Percentiles rank a stretch among this genome's conserved stretches.
phyloP scores from a whole-genome alignment of 2,329 filamentous ascomycete genomes.

The Seiridium cupressi region DNA sequence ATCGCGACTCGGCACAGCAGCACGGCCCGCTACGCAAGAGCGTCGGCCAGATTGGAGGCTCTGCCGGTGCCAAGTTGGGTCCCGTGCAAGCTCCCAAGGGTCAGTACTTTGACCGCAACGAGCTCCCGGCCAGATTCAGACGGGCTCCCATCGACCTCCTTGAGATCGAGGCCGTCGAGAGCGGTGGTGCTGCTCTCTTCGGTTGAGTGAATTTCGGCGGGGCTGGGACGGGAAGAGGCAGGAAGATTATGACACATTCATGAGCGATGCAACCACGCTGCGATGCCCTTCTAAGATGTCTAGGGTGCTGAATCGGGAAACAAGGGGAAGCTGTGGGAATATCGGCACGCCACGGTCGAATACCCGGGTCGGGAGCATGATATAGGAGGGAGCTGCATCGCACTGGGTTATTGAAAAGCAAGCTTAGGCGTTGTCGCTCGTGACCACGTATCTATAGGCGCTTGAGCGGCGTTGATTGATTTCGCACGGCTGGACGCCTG shows the following conservation, averaged over 20 bases:
- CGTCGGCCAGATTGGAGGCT: slow-evolving; percentile 53
- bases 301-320: too few species aligned
- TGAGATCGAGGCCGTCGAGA: slow-evolving; percentile 96
- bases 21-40: slow-evolving; percentile 70
- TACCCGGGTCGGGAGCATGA: not conserved
- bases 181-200: slow-evolving; percentile 71
- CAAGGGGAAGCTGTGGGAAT: not conserved
- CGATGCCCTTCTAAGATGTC: not conserved
- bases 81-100: slow-evolving; percentile 69
- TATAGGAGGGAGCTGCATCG: not conserved
- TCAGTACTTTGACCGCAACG: slow-evolving; percentile 82
- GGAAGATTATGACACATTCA: not conserved
- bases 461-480: slow-evolving; percentile 1
- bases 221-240: not conserved
- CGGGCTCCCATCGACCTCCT: slow-evolving; percentile 69
- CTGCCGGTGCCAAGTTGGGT: slow-evolving; percentile 69
- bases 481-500: not conserved
- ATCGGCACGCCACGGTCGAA: not conserved
- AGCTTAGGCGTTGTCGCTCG: not conserved
- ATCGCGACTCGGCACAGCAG: slow-evolving; percentile 76
- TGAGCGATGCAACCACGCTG: not conserved
- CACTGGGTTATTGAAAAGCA: not conserved
- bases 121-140: slow-evolving; percentile 83
- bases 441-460: not conserved
- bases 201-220: slow-evolving; percentile 31